Base-by-base conservation (phyloP, 768 basidiomycete species). In the Russula compacta region DNA sequence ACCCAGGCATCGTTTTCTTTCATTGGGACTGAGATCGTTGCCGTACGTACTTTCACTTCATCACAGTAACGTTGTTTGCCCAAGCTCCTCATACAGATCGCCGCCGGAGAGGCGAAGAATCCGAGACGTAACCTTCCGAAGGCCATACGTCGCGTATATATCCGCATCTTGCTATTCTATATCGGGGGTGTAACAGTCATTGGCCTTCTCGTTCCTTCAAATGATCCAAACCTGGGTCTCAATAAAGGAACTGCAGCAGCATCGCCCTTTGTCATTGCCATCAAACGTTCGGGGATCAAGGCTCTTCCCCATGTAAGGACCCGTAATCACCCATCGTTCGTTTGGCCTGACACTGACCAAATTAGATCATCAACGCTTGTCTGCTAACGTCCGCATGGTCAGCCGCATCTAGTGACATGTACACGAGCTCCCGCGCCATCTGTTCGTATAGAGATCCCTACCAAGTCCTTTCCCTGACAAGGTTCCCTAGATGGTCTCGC, bases 11-110 rank as follows among this genome's bases (percentile, higher is more conserved):
- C 91, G 12, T 97, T 95, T 78, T 92, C 91, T 11, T 95, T 80
- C 72, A 92, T 94, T 61, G 95, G 94, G 15, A 94, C 92, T 7
- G 95, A 98, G 72, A 93, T 95, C 69, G 92, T 95, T 44, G 92
- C 90, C 32, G 86, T 89, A 75, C 67, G 82, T 76, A 5, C 36
- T n/a, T 40, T 29, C 3, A 29, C 24, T 29, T 29, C 24, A 29
- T 9, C 33, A 38, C 36, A 21, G 12, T 29, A 29, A 29, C 24
- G 24, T 29, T 29, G 24, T 29, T 29, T 29, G 24, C 24, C 24
- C 1, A 29, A 29, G 24, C 11, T 19, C 38, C 47, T 67, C 24
- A 29, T 29, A 29, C 24, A 89, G 87, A 88, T 88, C 66, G 89
- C 91, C 61, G 90, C 90, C 29, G 91, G 86, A n/a, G 92, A 92